A percentile compares a stretch with the other conserved stretches of the same genome.
phyloP scores from a whole-genome alignment of 2,329 filamentous ascomycete genomes.

The Sclerotinia spermophila region DNA sequence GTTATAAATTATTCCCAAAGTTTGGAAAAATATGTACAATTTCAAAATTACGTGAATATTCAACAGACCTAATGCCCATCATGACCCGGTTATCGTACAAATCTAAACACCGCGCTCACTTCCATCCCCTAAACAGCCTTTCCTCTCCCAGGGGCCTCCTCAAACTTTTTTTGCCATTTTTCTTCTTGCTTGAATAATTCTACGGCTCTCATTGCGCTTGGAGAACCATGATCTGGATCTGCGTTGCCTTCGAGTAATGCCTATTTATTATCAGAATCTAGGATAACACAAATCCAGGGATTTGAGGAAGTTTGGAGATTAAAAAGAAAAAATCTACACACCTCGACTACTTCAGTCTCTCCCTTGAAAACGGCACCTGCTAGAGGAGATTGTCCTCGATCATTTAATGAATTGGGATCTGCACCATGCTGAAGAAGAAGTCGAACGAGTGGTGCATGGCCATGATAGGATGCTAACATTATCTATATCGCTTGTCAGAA shows the following conservation, averaged over 20 bases:
- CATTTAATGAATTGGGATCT: conserved; percentile 66
- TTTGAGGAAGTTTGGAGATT: neutral
- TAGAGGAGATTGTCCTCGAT: conserved; percentile 63
- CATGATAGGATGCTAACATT: conserved; percentile 71
- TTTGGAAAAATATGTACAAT: neutral
- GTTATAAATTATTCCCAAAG: neutral
- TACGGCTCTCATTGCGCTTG: conserved; percentile 48
- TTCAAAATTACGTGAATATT: neutral
- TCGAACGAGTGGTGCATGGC: conserved; percentile 57
- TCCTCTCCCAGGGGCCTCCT: conserved; percentile 47
- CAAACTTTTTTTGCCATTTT: conserved; percentile 49
- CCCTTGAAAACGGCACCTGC: conserved; percentile 72
- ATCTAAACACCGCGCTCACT: neutral
- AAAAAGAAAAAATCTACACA: conserved; percentile 30
- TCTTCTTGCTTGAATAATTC: conserved; percentile 52
- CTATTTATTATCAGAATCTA: conserved; percentile 46
- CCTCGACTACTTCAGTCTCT: conserved; percentile 60
- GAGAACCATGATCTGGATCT: conserved; percentile 51
- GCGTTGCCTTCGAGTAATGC: conserved; percentile 50
- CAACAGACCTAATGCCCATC: neutral
- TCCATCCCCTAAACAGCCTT: conserved; percentile 36
- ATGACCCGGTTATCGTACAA: neutral
- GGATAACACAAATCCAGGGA: accelerated
- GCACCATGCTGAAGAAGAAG: conserved; percentile 60
- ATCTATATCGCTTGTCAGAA: conserved; percentile 43